Conservation (phyloP, 495 filamentous ascomycete species). For the Aspergillus ostianus region DNA sequence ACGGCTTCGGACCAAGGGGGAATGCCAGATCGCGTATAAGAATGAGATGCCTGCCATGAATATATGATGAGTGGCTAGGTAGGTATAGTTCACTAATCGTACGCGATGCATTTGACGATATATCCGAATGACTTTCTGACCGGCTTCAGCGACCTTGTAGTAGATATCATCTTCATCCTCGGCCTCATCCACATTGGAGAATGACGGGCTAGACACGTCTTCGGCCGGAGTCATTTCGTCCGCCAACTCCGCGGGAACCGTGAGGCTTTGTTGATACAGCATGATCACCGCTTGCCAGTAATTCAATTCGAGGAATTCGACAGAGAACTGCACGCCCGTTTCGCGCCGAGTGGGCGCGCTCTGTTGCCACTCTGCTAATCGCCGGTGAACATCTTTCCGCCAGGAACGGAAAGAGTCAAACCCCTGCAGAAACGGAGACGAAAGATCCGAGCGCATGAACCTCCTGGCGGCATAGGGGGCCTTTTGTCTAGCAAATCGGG, state of each 20-base stretch:
- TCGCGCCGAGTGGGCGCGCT: constrained; percentile 72
- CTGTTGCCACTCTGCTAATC: constrained; percentile 84
- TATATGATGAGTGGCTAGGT: constrained; percentile 92
- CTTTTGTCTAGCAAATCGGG: constrained; percentile 44
- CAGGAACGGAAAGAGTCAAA: constrained; percentile 86
- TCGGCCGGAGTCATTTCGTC: constrained; percentile 72
- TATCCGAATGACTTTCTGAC: constrained; percentile 84
- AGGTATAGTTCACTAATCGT: constrained; percentile 92
- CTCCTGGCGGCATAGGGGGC: constrained; percentile 61
- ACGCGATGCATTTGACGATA: constrained; percentile 88
- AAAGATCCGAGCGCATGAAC: constrained; percentile 74
- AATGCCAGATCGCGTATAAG: constrained; percentile 97
- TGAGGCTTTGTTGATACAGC: constrained; percentile 89
- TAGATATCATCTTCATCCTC: constrained; percentile 91
- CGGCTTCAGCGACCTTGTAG: constrained; percentile 90
- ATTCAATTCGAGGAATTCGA: constrained; percentile 86
- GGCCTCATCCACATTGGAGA: constrained; percentile 54
- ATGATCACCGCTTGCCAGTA: constrained; percentile 99
- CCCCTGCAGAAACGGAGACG: constrained; percentile 78
- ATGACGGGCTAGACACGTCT: constrained; percentile 60
- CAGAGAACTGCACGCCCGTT: constrained; percentile 81
- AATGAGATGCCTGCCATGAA: constrained; percentile 98
- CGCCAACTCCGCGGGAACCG: constrained; percentile 79
- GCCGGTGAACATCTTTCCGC: constrained; percentile 82
- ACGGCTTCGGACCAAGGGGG: constrained; percentile 76